These are phyloP conservation scores for Nicotiana tabacum DNA, from an alignment of 257 asterid genomes.

Conservation along the genomic window DNA sequence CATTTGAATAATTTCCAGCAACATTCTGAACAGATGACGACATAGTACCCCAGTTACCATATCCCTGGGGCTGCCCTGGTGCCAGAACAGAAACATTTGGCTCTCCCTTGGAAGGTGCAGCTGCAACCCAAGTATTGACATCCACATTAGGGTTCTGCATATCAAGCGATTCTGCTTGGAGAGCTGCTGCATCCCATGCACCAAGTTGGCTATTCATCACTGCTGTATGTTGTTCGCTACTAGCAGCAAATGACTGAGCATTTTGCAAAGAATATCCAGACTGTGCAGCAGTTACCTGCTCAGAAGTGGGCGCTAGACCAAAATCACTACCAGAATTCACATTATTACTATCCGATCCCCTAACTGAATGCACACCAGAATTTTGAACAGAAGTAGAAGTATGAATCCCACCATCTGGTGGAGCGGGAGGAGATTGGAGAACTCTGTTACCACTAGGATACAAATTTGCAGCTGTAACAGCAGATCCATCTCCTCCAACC, in stretches of 20 bases:
- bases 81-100: conserved; percentile 22
- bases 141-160: conserved; percentile 45
- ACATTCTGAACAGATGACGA: conserved; percentile 44
- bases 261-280: conserved; percentile 29
- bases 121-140: conserved; percentile 34
- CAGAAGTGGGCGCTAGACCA: conserved; percentile 47
- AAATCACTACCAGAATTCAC: conserved; percentile 27
- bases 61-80: conserved; percentile 44
- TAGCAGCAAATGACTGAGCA: conserved; percentile 25
- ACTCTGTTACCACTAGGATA: conserved; percentile 32
- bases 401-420: conserved; percentile 29
- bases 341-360: conserved; percentile 13
- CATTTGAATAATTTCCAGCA: conserved; percentile 41
- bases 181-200: conserved; percentile 16
- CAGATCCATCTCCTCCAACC: conserved; percentile 31
- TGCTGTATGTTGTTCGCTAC: conserved; percentile 30
- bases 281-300: conserved; percentile 25
- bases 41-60: conserved; percentile 40
- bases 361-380: conserved; percentile 31
- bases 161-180: conserved; percentile 28
- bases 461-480: conserved; percentile 27
- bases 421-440: conserved; percentile 44
- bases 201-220: conserved; percentile 40
- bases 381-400: conserved; percentile 42
- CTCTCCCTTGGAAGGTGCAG: conserved; percentile 27